These are phyloP conservation scores for Botrytis aclada DNA, from an alignment of 2,329 filamentous ascomycete genomes.

Conservation along the genomic window DNA sequence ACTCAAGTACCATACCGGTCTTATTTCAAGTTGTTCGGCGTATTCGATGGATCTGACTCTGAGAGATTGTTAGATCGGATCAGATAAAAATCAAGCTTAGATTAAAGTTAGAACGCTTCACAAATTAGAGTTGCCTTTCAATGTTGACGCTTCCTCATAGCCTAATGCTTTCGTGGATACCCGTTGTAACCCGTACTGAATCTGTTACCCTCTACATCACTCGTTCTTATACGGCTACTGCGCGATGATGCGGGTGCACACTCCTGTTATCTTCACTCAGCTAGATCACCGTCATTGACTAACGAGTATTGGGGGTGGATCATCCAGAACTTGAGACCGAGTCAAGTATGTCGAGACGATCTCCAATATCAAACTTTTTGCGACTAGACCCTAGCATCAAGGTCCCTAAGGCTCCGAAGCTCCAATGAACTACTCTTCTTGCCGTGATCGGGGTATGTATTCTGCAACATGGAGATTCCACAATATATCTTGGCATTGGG, in stretches of 20 bases:
- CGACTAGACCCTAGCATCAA: not conserved
- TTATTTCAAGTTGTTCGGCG: not conserved
- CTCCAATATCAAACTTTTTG: not conserved
- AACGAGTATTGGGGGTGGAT: not conserved
- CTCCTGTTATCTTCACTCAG: not conserved
- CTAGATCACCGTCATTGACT: not conserved
- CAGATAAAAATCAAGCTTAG: not conserved
- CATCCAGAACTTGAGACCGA: not conserved
- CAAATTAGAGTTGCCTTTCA: not conserved
- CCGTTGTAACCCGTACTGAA: not conserved
- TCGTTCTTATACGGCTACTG: not conserved
- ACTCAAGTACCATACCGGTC: not conserved
- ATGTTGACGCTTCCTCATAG: not conserved
- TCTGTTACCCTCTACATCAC: not conserved
- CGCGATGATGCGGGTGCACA: not conserved
- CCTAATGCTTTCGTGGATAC: not conserved
- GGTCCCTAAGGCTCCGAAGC: not conserved
- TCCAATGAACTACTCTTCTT: not conserved
- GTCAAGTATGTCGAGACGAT: not conserved
- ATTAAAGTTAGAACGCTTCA: not conserved
- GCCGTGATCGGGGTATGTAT: conserved; percentile 4
- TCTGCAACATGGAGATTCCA: not conserved
- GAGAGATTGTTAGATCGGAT: not conserved
- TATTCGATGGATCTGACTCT: not conserved
- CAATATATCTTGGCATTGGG: not conserved